Evolutionary conservation across 2,329 filamentous ascomycete genomes (phyloP), one percentile per base, ranked within the genome.

Genomic region (Hypoxylon sp.): DNA sequence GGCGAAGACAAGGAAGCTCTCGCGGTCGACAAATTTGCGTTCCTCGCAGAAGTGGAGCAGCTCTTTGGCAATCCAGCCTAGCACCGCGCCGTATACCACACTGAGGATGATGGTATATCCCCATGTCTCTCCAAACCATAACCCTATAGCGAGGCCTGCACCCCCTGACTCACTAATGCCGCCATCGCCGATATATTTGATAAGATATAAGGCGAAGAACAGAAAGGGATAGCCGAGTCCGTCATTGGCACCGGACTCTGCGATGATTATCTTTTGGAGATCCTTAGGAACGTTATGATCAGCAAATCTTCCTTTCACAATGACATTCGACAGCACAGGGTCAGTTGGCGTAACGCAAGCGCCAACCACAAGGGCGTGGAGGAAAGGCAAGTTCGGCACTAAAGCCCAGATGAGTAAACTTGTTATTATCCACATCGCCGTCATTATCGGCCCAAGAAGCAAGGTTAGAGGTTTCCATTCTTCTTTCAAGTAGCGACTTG

Each of bases 341-440:
- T 98, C 94, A 0, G 94, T 97, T 0, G 94, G 94, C 2, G 94
- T 96, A n/a, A 98, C 90, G 75, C 94, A 97, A 0, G 94, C 92
- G 0, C 90, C 94, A 10, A 97, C 84, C 14, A 90, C 92, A 10
- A 97, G 84, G 0, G 94, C 92, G 72, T 96, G 91, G 1, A 97
- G 83, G 70, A 96, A 92, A 31, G 83, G 84, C 14, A 95, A 83
- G 54, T 89, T 82, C 0, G 93, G 92, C 1, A 94, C 88, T 68
- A 97, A 80, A 0, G 80, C 91, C 89, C 91, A 97, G 48, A 97
- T 84, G 2, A 97, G 79, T 1, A 96, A 81, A 72, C 91, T 92
- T n/a, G 92, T 96, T 22, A 85, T 82, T 9, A 97, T 73, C 94
- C 94, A 97, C 94, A 97, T 97, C 67, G 83, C 82, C 1, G 88